Percentiles rank a stretch among this genome's conserved stretches.
Evolutionary conservation across 345 rosid species (phyloP).

Genomic region (Diplotaxis tenuifolia): DNA sequence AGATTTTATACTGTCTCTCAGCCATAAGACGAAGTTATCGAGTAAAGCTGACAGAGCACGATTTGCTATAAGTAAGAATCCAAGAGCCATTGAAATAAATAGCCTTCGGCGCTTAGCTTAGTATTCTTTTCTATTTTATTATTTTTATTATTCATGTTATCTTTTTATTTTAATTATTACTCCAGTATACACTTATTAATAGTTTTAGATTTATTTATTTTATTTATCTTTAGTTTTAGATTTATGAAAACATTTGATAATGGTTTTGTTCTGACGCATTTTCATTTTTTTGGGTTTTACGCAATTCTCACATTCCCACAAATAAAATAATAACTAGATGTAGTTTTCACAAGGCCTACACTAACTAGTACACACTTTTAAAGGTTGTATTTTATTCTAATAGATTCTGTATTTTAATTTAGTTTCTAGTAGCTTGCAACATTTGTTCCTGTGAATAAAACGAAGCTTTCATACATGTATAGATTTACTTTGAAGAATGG

Average conservation of each 20-base stretch:
- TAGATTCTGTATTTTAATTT: neutral
- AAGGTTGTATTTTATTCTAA: constrained; percentile 18
- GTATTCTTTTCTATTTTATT: neutral
- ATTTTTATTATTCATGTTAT: too few species aligned
- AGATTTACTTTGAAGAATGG: constrained; percentile 33
- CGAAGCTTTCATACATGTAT: constrained; percentile 23
- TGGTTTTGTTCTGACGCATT: constrained; percentile 30
- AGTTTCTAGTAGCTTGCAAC: neutral
- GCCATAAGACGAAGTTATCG: constrained; percentile 40
- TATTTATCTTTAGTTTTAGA: neutral
- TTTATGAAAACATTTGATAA: constrained; percentile 17
- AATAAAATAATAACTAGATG: constrained; percentile 30
- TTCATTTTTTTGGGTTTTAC: constrained; percentile 29
- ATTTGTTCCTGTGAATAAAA: constrained; percentile 6
- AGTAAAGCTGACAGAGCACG: constrained; percentile 78
- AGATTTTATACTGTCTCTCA: constrained; percentile 41
- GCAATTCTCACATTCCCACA: constrained; percentile 18
- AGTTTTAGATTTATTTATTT: too few species aligned
- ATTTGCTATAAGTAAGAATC: constrained; percentile 67
- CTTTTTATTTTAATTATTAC: too few species aligned
- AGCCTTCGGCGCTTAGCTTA: constrained; percentile 23
- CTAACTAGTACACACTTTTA: too few species aligned
- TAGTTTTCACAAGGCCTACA: constrained; percentile 43
- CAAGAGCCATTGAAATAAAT: constrained; percentile 50
- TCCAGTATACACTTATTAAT: too few species aligned